A percentile compares a stretch with the other conserved stretches of the same genome.
phyloP scores from a whole-genome alignment of 257 asterid species.

The Buddleja alternifolia region DNA sequence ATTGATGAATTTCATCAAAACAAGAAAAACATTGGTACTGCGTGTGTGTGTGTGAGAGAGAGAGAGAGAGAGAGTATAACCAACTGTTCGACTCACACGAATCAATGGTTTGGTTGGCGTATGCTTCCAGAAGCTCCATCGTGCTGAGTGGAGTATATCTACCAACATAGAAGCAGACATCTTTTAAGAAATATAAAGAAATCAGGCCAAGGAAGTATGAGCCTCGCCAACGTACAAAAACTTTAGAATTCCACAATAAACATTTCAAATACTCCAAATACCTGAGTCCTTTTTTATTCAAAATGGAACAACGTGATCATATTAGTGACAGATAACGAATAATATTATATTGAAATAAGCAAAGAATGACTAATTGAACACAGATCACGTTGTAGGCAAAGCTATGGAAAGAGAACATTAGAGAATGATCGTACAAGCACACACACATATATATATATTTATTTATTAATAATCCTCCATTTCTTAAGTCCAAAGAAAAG shows the following conservation, averaged over 20 bases:
- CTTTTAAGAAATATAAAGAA: slow-evolving; percentile 18
- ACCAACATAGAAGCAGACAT: slow-evolving; percentile 34
- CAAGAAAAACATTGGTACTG: neutral
- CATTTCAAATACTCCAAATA: slow-evolving; percentile 3
- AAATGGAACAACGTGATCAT: neutral
- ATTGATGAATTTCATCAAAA: neutral
- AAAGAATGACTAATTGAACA: slow-evolving; percentile 15
- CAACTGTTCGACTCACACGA: slow-evolving; percentile 58
- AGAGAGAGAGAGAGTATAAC: slow-evolving; percentile 22
- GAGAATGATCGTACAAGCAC: neutral
- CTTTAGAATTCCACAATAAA: neutral
- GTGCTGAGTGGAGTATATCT: slow-evolving; percentile 90
- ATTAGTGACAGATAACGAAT: neutral
- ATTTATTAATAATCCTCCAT: neutral
- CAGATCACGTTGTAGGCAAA: neutral
- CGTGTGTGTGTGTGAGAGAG: neutral
- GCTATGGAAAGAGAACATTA: slow-evolving; percentile 11
- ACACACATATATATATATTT: neutral
- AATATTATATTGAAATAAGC: neutral
- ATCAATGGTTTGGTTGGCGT: slow-evolving; percentile 65
- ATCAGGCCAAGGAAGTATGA: slow-evolving; percentile 13
- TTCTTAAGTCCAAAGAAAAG: slow-evolving; percentile 14
- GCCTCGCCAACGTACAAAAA: neutral
- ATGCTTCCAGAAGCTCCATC: slow-evolving; percentile 77
- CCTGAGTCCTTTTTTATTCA: neutral